phyloP scores from a whole-genome alignment of 2,329 filamentous ascomycete species.

The Cordyceps cateniannulata region DNA sequence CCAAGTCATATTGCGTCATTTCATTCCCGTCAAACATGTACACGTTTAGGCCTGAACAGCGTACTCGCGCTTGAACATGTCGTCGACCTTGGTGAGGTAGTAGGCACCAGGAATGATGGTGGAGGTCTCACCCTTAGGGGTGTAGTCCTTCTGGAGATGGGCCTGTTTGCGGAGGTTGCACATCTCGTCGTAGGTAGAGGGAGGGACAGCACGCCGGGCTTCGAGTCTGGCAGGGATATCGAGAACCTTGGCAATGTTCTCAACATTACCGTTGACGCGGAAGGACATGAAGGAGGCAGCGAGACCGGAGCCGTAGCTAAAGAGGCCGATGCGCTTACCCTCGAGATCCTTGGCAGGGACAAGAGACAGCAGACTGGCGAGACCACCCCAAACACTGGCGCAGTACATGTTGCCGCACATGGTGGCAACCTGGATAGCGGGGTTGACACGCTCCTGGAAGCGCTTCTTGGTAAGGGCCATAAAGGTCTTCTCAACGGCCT shows the following conservation, averaged over 20 bases:
- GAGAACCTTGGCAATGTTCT: slow-evolving; percentile 59
- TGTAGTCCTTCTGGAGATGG: slow-evolving; percentile 74
- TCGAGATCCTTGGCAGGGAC: slow-evolving; percentile 56
- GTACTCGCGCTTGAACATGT: slow-evolving; percentile 81
- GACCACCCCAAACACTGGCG: slow-evolving; percentile 68
- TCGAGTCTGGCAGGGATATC: slow-evolving; percentile 64
- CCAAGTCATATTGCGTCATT: slow-evolving; percentile 7
- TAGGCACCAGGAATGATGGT: slow-evolving; percentile 63
- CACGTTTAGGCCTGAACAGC: slow-evolving; percentile 59
- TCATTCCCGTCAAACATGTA: neutral
- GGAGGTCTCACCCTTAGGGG: slow-evolving; percentile 60
- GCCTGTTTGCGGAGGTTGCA: slow-evolving; percentile 77
- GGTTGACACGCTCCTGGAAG: slow-evolving; percentile 70
- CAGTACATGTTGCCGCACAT: slow-evolving; percentile 66
- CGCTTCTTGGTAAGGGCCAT: slow-evolving; percentile 79
- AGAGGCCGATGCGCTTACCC: slow-evolving; percentile 68
- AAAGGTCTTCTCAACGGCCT: slow-evolving; percentile 80
- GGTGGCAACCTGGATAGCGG: slow-evolving; percentile 68
- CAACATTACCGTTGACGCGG: slow-evolving; percentile 65
- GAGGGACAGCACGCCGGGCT: slow-evolving; percentile 58
- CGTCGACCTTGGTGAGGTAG: slow-evolving; percentile 74
- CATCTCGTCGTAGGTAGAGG: slow-evolving; percentile 72
- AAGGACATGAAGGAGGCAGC: slow-evolving; percentile 67
- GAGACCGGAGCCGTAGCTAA: slow-evolving; percentile 74
- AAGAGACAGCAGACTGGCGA: slow-evolving; percentile 63